Evolutionary conservation across 2,329 filamentous ascomycete species (phyloP).

Genomic region (Hortaea werneckii): DNA sequence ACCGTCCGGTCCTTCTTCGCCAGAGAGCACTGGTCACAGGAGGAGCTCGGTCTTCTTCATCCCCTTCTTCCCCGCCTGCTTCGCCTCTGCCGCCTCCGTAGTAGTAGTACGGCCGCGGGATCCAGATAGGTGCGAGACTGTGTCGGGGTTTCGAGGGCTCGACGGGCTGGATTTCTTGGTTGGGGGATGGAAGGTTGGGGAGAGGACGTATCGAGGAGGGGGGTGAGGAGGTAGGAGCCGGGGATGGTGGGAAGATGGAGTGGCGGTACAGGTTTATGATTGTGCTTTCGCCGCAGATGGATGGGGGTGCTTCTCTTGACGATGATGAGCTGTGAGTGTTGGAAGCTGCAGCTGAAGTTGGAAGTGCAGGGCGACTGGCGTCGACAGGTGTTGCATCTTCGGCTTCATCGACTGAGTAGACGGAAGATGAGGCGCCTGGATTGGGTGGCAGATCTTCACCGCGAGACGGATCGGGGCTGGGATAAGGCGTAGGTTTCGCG

Average conservation of each 20-base stretch:
- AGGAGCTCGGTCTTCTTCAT: too few relatives aligned
- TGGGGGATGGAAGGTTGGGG: background rate
- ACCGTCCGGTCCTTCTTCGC: too few relatives aligned
- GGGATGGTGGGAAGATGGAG: constrained; percentile 2
- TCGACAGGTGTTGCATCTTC: background rate
- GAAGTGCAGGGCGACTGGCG: too few relatives aligned
- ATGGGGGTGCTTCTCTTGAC: background rate
- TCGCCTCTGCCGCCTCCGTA: too few relatives aligned
- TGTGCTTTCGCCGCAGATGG: background rate
- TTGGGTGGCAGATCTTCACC: background rate
- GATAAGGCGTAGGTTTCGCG: background rate
- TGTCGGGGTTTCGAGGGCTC: background rate
- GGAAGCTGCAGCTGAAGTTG: too few relatives aligned
- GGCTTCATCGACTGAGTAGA: background rate
- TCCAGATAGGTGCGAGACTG: constrained; percentile 1
- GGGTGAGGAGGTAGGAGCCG: background rate
- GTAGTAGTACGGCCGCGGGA: background rate
- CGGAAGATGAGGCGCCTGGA: background rate
- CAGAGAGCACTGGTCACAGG: too few relatives aligned
- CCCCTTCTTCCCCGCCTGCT: background rate
- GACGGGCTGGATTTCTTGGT: background rate
- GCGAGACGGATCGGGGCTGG: background rate
- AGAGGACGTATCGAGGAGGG: too few relatives aligned
- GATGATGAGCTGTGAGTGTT: background rate
- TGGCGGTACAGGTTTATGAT: constrained; percentile 5